Evolutionary conservation across 371 early-diverging fungal species (phyloP).

Genomic region (Sporodiniella umbellata): DNA sequence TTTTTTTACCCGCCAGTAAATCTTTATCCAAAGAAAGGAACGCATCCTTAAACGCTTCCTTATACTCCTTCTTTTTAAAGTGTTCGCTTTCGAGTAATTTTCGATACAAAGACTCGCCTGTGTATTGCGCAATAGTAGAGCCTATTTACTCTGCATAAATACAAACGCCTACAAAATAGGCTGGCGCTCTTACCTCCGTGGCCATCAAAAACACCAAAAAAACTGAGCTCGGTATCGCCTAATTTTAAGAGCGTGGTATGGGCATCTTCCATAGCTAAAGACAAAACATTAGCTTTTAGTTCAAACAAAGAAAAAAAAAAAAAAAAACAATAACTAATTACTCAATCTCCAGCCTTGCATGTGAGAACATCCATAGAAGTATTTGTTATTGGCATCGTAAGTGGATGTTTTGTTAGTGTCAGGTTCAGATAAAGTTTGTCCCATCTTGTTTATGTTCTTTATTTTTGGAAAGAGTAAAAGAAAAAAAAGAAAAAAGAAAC

Average conservation of each 20-base stretch:
- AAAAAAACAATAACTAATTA: conserved; percentile 32
- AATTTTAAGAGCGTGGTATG: conserved; percentile 83
- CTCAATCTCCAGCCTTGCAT: conserved; percentile 99
- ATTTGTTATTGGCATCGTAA: conserved; percentile 65
- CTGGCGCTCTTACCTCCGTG: conserved; percentile 94
- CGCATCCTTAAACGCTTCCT: conserved; percentile 75
- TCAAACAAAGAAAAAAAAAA: background rate
- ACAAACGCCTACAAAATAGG: background rate
- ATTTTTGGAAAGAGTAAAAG: background rate
- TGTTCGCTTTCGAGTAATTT: conserved; percentile 58
- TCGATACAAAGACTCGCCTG: conserved; percentile 72
- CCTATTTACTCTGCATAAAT: conserved; percentile 30
- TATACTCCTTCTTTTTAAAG: conserved; percentile 66
- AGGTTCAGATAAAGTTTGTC: conserved; percentile 96
- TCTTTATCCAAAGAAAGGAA: conserved; percentile 81
- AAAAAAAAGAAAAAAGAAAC: background rate
- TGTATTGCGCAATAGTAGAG: conserved; percentile 74
- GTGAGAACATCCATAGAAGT: conserved; percentile 82
- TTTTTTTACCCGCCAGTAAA: conserved; percentile 63
- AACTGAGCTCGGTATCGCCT: conserved; percentile 50
- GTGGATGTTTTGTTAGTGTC: conserved; percentile 84
- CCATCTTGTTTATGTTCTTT: conserved; percentile 56
- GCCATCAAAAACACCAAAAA: conserved; percentile 96
- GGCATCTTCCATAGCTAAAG: conserved; percentile 92
- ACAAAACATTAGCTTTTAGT: background rate